Base-by-base conservation (phyloP, 345 rosid species). In the Aegle marmelos region DNA sequence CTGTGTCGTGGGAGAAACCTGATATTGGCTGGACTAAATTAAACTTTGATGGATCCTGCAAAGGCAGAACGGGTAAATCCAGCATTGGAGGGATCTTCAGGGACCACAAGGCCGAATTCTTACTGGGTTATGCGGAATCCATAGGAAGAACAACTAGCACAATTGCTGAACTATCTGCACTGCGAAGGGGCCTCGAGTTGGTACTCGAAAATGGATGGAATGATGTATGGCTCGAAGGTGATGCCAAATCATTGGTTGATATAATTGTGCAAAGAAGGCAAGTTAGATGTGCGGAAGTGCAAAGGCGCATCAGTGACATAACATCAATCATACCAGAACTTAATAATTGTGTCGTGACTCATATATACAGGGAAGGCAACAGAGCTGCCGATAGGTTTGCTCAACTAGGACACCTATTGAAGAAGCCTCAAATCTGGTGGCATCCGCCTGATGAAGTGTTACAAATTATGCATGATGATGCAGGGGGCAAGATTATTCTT, bases 31-130 rank as follows among this genome's bases (percentile, higher is more conserved):
- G 98, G 94, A 95, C 92, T 14, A 95, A 95, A 72, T 78, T 93
- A 17, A 95, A 95, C 91, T 93, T 88, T 6, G 98, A 95, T 59
- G 98, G 98, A 9, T 93, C 98, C 0, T 87, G 84, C 77, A 85
- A 81, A 80, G 88, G 87, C 30, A 81, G 80, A 58, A 74, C 79
- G 14, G 83, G 94, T 21, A 84, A 85, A 73, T 89, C 88, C 61
- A 95, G 98, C 90, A 91, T 93, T 30, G 97, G 97, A 11, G 98
- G 98, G 6, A 86, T 95, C 7, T 89, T 95, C 68, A 85, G 97
- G 81, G 88, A 93, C 87, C 93, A 91, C 79, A 87, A 87, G 65
- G 98, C 90, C 0, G 94, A 93, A 78, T 93, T 93, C 83, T 54
- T 91, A 73, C 90, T 95, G 1, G 97, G 95, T 22, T 95, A 91